A percentile compares a stretch with the other conserved stretches of the same genome.
Conservation (phyloP, 257 asterid genomes). For the Striga asiatica region DNA sequence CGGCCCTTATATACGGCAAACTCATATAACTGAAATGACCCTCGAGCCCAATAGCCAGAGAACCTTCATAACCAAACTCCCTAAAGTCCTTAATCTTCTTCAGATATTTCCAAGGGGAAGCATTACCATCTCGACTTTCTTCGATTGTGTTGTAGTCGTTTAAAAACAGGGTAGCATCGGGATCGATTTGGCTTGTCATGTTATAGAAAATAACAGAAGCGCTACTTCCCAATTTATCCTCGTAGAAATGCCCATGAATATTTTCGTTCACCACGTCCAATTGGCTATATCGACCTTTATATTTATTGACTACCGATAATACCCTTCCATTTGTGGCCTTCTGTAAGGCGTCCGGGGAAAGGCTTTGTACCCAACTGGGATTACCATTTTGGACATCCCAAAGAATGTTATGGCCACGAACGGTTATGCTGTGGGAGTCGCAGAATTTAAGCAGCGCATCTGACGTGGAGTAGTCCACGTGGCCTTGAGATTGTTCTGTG, state of each 20-base stretch:
- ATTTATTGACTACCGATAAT: constrained; percentile 27
- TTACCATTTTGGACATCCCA: neutral
- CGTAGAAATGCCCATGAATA: constrained; percentile 32
- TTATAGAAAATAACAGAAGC: constrained; percentile 21
- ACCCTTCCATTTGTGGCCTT: constrained; percentile 13
- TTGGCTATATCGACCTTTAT: constrained; percentile 27
- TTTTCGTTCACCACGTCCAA: constrained; percentile 46
- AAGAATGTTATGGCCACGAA: neutral
- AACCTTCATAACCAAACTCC: constrained; percentile 47
- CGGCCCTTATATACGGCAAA: constrained; percentile 33
- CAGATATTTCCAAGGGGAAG: constrained; percentile 33
- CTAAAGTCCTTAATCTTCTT: constrained; percentile 21
- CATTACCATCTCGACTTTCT: constrained; percentile 14
- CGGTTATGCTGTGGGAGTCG: neutral
- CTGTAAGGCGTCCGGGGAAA: neutral
- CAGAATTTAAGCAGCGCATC: neutral
- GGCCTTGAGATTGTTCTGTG: constrained; percentile 24
- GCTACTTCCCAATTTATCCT: constrained; percentile 22
- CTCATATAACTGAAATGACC: constrained; percentile 38
- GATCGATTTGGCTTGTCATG: constrained; percentile 25
- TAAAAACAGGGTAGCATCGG: constrained; percentile 28
- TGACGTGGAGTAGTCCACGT: constrained; percentile 13
- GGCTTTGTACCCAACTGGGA: neutral
- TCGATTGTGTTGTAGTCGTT: constrained; percentile 68
- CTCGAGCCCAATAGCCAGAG: constrained; percentile 65